Evolutionary conservation across 305 asterid species (phyloP), one percentile per base, ranked within the genome.

Genomic region (Plantago coronopus): DNA sequence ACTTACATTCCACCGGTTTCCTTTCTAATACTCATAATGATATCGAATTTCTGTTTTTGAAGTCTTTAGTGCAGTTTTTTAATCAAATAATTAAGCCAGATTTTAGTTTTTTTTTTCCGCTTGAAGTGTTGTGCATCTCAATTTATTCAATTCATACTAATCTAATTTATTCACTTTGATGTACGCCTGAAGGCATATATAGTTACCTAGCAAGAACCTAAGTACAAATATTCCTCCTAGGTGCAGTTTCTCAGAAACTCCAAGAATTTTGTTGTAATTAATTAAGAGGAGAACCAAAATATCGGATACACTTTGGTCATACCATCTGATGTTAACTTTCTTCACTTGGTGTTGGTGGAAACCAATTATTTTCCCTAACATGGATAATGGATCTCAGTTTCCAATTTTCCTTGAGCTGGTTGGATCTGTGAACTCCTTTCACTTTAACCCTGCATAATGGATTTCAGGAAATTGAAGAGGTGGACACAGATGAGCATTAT

Each of bases 401-500:
- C 17, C 17, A 1, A 18, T 21, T 47, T 55, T 21, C 17, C 19
- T 55, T 42, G n/a, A 27, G 46, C 34, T 2, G 54, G 55, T 47
- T 67, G 11, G 65, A 42, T 31, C 4, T 27, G 10, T 4, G 48
- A 19, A 40, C 7, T 44, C 27, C 43, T 27, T 17, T 17, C 16
- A 15, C 42, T 50, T 63, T 1, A 14, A 37, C 15, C 17, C 23
- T 45, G 22, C 23, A 0, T 64, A 56, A 46, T 66, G 48, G 48
- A 27, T 67, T 71, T 57, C 78, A 89, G 98, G 98, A 89, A 81
- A 93, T 93, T 56, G 96, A 93, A 72, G 95, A 89, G 76, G 96
- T 70, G 17, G 95, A 89, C 74, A 89, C 98, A 0, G 98, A 93
- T 47, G 91, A 89, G 62, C 98, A 89, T 71, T 89, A 86, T 78